A percentile compares a stretch with the other conserved stretches of the same genome.
Evolutionary conservation across 805 yeast genomes (phyloP).

Genomic region (Metschnikowia noctiluminum): DNA sequence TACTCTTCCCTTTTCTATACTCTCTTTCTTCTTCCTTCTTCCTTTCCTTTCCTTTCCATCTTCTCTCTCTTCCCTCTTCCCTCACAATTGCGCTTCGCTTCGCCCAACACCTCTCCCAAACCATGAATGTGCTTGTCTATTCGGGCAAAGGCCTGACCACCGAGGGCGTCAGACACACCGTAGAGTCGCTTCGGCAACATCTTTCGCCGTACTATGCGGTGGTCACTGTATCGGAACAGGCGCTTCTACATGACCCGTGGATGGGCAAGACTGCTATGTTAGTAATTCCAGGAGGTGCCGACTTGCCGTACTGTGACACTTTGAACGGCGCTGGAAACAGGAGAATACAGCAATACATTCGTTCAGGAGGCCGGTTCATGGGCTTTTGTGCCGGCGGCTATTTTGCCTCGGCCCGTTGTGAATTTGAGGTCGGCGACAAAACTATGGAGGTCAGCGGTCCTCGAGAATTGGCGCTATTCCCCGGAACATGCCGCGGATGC

Average conservation of each 20-base stretch:
- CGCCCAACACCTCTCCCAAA: neutral
- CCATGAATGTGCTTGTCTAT: conserved; percentile 22
- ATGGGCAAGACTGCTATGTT: conserved; percentile 68
- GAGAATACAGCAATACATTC: conserved; percentile 59
- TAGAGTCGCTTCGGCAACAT: conserved; percentile 68
- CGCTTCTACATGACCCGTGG: conserved; percentile 80
- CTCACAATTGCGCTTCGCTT: neutral
- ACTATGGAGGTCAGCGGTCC: conserved; percentile 78
- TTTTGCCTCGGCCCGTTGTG: conserved; percentile 69
- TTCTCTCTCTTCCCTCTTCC: neutral
- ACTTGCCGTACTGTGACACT: conserved; percentile 73
- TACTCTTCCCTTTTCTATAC: neutral
- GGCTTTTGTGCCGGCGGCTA: conserved; percentile 98
- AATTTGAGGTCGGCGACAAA: conserved; percentile 76
- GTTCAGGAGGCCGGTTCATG: conserved; percentile 74
- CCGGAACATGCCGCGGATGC: conserved; percentile 80
- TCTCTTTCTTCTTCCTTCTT: neutral
- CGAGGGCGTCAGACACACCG: conserved; percentile 80
- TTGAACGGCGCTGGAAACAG: conserved; percentile 69
- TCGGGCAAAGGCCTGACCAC: conserved; percentile 73
- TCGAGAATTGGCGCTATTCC: conserved; percentile 77
- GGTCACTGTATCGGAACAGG: conserved; percentile 57
- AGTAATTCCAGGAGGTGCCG: conserved; percentile 97
- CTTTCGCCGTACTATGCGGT: conserved; percentile 91
- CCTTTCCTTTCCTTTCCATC: neutral